Conservation (phyloP, 2,329 filamentous ascomycete genomes). For the Waltergamsia citrina region DNA sequence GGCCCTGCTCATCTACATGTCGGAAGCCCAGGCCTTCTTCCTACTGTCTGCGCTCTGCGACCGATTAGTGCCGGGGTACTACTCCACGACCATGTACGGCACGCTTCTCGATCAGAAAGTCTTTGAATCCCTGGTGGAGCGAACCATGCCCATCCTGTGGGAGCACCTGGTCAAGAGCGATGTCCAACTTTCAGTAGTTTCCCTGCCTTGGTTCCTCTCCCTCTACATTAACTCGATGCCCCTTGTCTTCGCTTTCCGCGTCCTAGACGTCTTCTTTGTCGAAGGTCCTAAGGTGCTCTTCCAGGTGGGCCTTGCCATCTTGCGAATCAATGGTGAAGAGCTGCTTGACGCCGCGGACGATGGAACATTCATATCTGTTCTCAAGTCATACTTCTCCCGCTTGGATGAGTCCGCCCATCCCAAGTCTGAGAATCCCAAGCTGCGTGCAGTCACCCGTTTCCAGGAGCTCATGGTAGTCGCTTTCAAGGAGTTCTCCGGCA, state of each 20-base stretch:
- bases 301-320: slow-evolving; percentile 91
- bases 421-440: slow-evolving; percentile 87
- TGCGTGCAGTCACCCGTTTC: slow-evolving; percentile 88
- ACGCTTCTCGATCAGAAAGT: slow-evolving; percentile 94
- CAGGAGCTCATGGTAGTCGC: slow-evolving; percentile 98
- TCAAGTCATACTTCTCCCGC: slow-evolving; percentile 89
- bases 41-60: slow-evolving; percentile 87
- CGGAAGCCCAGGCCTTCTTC: slow-evolving; percentile 91
- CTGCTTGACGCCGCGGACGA: slow-evolving; percentile 88
- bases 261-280: slow-evolving; percentile 95
- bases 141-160: slow-evolving; percentile 97
- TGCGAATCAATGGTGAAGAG: slow-evolving; percentile 95
- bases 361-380: slow-evolving; percentile 89
- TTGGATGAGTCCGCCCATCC: slow-evolving; percentile 95
- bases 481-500: slow-evolving; percentile 94
- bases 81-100: slow-evolving; percentile 98
- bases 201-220: slow-evolving; percentile 94
- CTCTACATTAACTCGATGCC: slow-evolving; percentile 99
- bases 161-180: slow-evolving; percentile 96
- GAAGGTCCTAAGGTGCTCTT: slow-evolving; percentile 97
- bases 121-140: slow-evolving; percentile 96
- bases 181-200: slow-evolving; percentile 94
- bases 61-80: slow-evolving; percentile 88
- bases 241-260: slow-evolving; percentile 90
- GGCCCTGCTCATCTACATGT: slow-evolving; percentile 97